Percentiles rank a stretch among this genome's conserved stretches.
Conservation (phyloP, 139 green algal genomes). For the Chlamydomonas sphaeroides region DNA sequence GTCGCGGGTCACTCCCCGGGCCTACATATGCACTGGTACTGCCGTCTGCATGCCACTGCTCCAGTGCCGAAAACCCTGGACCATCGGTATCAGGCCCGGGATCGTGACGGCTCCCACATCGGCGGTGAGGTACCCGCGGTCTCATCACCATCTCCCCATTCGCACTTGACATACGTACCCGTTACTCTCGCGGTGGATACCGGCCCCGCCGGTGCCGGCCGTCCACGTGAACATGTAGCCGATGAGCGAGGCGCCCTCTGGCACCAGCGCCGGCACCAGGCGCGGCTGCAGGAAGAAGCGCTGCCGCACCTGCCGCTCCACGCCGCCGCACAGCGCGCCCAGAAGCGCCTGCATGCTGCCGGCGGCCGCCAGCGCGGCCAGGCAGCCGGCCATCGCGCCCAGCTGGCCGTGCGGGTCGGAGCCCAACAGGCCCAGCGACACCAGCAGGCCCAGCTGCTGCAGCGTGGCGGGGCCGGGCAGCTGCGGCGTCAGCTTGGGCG, state of each 20-base stretch:
- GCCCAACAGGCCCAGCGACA: neutral
- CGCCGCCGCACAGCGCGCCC: neutral
- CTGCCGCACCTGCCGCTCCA: neutral
- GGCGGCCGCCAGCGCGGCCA: neutral
- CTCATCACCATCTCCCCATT: too few relatives aligned
- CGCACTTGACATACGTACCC: too few relatives aligned
- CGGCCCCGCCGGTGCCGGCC: neutral
- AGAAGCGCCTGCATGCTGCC: constrained; percentile 14
- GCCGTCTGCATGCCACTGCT: too few relatives aligned
- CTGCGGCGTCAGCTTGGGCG: too few relatives aligned
- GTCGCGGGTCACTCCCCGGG: too few relatives aligned
- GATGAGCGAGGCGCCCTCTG: neutral
- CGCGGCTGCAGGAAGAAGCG: constrained; percentile 6
- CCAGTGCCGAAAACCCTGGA: too few relatives aligned
- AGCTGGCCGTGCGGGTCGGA: neutral
- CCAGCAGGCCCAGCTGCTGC: neutral
- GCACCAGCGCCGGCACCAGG: constrained; percentile 12
- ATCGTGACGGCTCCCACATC: neutral
- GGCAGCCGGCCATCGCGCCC: neutral
- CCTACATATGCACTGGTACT: too few relatives aligned
- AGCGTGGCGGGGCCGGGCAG: neutral
- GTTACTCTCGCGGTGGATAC: too few relatives aligned
- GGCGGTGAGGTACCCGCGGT: neutral
- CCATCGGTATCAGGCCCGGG: too few relatives aligned
- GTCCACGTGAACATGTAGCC: constrained; percentile 8